Evolutionary conservation across 1,284 basidiomycete species (phyloP).

Genomic region (Stygiomarasmius scandens): DNA sequence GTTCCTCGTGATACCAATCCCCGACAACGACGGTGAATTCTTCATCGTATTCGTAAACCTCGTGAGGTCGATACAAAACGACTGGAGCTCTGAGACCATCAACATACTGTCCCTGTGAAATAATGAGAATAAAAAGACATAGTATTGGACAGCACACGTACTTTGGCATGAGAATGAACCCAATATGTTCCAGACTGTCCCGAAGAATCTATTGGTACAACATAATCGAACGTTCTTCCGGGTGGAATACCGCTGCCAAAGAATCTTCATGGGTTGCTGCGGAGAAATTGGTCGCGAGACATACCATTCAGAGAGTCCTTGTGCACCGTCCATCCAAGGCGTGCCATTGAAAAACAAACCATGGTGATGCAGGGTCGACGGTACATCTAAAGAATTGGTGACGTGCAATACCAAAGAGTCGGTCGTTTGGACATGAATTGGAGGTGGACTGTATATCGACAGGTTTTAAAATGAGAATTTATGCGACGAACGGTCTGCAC

Average conservation of each 20-base stretch:
- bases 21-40: constrained; percentile 87
- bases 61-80: constrained; percentile 68
- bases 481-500: constrained; percentile 30
- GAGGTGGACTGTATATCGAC: constrained; percentile 65
- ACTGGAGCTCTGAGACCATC: constrained; percentile 84
- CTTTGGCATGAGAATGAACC: constrained; percentile 77
- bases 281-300: constrained; percentile 15
- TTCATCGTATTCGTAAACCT: constrained; percentile 81
- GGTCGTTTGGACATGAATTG: constrained; percentile 69
- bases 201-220: constrained; percentile 74
- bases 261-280: no score
- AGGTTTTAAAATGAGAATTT: not conserved
- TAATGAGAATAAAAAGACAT: not conserved
- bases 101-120: constrained; percentile 74
- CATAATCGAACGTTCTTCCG: constrained; percentile 74
- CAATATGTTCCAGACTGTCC: constrained; percentile 88
- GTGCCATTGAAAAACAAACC: constrained; percentile 92
- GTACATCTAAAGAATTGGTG: constrained; percentile 66
- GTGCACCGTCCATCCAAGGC: constrained; percentile 88
- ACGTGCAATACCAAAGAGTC: constrained; percentile 81
- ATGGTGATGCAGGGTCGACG: constrained; percentile 80
- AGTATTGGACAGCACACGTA: constrained; percentile 30
- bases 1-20: constrained; percentile 87
- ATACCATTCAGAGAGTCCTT: constrained; percentile 82
- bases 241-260: constrained; percentile 77